Evolutionary conservation across 495 filamentous ascomycete genomes (phyloP), one percentile per base, ranked within the genome.

Genomic region (Neurospora tetraspora): DNA sequence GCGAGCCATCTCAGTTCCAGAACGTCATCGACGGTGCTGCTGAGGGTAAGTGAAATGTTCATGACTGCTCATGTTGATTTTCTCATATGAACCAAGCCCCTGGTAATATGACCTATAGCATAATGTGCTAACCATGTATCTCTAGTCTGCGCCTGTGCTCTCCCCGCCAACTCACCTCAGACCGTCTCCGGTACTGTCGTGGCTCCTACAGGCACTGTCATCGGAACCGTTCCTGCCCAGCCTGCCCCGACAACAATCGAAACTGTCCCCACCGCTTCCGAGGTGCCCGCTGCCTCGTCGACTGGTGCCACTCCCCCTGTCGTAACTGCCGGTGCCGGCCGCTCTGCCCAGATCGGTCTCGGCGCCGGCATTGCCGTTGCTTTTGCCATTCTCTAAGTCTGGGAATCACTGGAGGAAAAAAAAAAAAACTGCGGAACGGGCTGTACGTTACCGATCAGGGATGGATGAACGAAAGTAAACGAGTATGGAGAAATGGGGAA

Each of bases 1-100:
- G 80, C 68, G 31, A 69, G 7, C 69, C 72, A 34, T 69, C 73
- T 14, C 70, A 75, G 27, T 76, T 76, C 14, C 73, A 80, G 69
- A 69, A 69, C 2, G 77, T 82, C 12, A 77, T 82, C 43, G 76
- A 78, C 27, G 76, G 76, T 16, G 73, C 78, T 39, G 71, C 76
- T 39, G 39, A 70, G 34, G 73, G 77, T 78, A 6, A 72, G 77
- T 71, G 53, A 34, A 65, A 16, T 27, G 12, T 65, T 12, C 0
- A 59, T 18, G 27, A 14, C 34, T 5, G 14, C 53, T 36, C 3
- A 31, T 27, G 5, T 16, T 7, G 8, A 7, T 10, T 70, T 18
- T 34, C 31, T 16, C 39, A 31, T 31, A 18, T 11, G 10, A 43
- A 18, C n/a, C 36, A 9, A 5, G 16, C 23, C 18, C 14, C 7